These are phyloP conservation scores for Striga asiatica DNA, from an alignment of 257 asterid species.

Conservation along the genomic window DNA sequence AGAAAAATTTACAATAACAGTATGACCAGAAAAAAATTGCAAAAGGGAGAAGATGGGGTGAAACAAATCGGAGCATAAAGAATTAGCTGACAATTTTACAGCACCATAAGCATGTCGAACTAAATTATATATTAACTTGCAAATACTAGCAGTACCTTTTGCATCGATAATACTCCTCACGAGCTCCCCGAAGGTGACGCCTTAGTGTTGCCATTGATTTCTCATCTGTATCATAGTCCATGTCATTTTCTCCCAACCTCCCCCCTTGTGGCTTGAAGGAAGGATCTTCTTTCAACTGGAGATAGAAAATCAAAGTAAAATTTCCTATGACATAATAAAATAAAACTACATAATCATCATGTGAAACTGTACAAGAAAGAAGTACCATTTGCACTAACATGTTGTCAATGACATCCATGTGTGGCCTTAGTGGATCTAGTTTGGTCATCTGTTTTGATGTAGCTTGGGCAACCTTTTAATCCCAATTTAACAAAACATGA, in stretches of 20 bases:
- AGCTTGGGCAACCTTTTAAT: conserved; percentile 86
- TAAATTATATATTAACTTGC: conserved; percentile 9
- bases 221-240: conserved; percentile 98
- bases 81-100: not conserved
- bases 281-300: conserved; percentile 82
- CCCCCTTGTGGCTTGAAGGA: conserved; percentile 99
- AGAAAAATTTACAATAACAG: not conserved
- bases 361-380: conserved; percentile 16
- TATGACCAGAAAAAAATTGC: not conserved
- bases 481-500: conserved; percentile 12
- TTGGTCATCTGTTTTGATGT: conserved; percentile 97
- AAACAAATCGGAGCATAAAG: no score
- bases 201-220: conserved; percentile 98
- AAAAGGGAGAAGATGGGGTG: not conserved
- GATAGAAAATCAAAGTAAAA: conserved; percentile 18
- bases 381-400: conserved; percentile 90
- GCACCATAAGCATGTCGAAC: not conserved
- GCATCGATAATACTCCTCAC: conserved; percentile 91
- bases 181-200: conserved; percentile 87
- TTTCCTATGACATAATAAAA: conserved; percentile 3
- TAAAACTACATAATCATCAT: conserved; percentile 12
- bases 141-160: conserved; percentile 51
- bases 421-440: conserved; percentile 90
- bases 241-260: conserved; percentile 86
- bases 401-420: conserved; percentile 83